Evolutionary conservation across 1,284 basidiomycete genomes (phyloP).

Genomic region (Stygiomarasmius scandens): DNA sequence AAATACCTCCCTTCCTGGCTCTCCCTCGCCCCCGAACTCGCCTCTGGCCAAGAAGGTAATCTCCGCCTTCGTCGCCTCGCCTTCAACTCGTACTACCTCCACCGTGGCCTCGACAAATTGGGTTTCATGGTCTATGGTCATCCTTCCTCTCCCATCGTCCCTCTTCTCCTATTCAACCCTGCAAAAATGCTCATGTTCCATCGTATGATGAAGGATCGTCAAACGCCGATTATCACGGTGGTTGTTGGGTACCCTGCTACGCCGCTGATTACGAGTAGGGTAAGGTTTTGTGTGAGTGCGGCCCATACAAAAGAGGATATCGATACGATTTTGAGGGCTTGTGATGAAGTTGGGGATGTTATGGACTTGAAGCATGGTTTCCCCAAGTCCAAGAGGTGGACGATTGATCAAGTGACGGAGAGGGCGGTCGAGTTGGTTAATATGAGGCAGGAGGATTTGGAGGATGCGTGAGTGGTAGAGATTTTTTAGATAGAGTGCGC

Average conservation of each 20-base stretch:
- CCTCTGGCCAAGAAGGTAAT: constrained; percentile 83
- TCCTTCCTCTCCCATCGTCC: constrained; percentile 91
- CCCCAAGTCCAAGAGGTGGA: constrained; percentile 70
- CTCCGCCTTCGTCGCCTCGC: constrained; percentile 86
- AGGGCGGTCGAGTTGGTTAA: constrained; percentile 80
- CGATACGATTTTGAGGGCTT: constrained; percentile 84
- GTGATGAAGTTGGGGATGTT: constrained; percentile 90
- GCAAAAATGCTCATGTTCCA: constrained; percentile 92
- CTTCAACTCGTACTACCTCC: constrained; percentile 95
- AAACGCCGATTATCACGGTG: constrained; percentile 85
- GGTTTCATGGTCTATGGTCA: constrained; percentile 98
- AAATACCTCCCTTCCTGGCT: constrained; percentile 72
- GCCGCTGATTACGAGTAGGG: constrained; percentile 86
- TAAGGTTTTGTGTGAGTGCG: constrained; percentile 94
- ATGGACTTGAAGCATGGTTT: constrained; percentile 84
- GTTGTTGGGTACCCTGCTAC: constrained; percentile 94
- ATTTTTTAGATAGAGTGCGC: no score
- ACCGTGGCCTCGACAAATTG: constrained; percentile 84
- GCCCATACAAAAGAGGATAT: constrained; percentile 98
- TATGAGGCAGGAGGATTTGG: not conserved
- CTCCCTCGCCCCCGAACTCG: constrained; percentile 65
- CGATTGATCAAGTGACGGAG: constrained; percentile 76
- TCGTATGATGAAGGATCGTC: constrained; percentile 83
- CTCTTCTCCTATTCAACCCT: constrained; percentile 91
- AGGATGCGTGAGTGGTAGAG: not conserved